Percentiles rank a stretch among this genome's conserved stretches.
Evolutionary conservation across 306 rosid genomes (phyloP).

Genomic region (Begonia peltatifolia): DNA sequence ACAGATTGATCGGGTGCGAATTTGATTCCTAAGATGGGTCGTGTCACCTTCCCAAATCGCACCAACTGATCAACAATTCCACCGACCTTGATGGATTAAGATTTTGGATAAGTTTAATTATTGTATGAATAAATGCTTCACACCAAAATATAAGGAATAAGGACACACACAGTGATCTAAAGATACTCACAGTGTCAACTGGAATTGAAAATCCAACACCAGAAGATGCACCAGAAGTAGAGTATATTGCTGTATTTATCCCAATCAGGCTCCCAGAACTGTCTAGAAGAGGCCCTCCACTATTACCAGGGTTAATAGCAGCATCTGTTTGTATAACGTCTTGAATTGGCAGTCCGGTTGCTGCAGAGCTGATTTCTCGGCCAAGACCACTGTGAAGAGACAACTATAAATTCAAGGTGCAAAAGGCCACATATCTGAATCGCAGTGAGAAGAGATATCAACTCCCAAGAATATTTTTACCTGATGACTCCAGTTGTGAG

Average conservation of each 20-base stretch:
- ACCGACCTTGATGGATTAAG: conserved; percentile 38
- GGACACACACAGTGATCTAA: too few species aligned
- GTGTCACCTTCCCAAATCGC: conserved; percentile 86
- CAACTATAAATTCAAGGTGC: not conserved
- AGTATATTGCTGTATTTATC: conserved; percentile 92
- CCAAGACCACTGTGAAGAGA: conserved; percentile 62
- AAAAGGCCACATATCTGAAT: not conserved
- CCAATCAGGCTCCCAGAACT: conserved; percentile 94
- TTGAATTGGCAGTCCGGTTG: conserved; percentile 97
- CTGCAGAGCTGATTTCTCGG: conserved; percentile 98
- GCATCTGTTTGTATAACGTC: conserved; percentile 99
- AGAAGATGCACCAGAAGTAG: conserved; percentile 95
- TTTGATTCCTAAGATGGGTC: conserved; percentile 95
- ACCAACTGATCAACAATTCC: conserved; percentile 98
- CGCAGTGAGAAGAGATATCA: conserved; percentile 11
- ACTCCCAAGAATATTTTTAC: conserved; percentile 22
- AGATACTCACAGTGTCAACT: conserved; percentile 75
- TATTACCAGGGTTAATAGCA: conserved; percentile 97
- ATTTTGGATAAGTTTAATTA: not conserved
- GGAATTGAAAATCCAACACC: conserved; percentile 99
- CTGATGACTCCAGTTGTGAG: conserved; percentile 94
- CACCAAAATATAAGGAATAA: too few species aligned
- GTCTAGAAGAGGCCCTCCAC: conserved; percentile 98
- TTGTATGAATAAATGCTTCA: too few species aligned
- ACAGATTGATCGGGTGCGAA: conserved; percentile 99